Evolutionary conservation across 164 flowering plant species (phyloP).

Genomic region (Umbellularia californica): DNA sequence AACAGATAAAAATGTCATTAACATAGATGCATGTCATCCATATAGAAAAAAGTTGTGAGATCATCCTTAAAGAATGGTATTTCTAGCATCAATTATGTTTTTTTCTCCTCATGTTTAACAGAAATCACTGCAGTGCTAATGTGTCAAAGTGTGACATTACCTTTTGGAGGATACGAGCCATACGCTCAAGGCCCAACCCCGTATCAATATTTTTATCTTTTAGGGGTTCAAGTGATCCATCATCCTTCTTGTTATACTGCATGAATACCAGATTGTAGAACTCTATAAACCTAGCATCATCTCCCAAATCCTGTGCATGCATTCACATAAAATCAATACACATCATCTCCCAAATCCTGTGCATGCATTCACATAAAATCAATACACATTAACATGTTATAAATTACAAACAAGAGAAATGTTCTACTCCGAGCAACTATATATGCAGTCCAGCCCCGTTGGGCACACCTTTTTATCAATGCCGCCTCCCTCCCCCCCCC

Average conservation of each 20-base stretch:
- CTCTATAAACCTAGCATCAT: conserved; percentile 92
- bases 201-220: conserved; percentile 89
- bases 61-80: background rate
- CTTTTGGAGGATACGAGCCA: conserved; percentile 95
- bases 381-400: background rate
- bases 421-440: no score
- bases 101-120: background rate
- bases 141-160: conserved; percentile 21
- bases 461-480: no score
- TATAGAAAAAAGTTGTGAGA: no score
- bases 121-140: background rate
- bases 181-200: conserved; percentile 87
- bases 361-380: conserved; percentile 3
- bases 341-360: conserved; percentile 88
- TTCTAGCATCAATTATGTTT: background rate
- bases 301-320: conserved; percentile 72
- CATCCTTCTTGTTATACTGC: conserved; percentile 86
- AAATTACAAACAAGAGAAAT: background rate
- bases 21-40: no score
- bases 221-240: conserved; percentile 86
- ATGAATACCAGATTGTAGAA: conserved; percentile 93
- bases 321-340: background rate
- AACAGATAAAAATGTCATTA: no score
- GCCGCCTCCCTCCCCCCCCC: no score
- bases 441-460: no score